A percentile compares a stretch with the other conserved stretches of the same genome.
phyloP scores from a whole-genome alignment of 257 asterid genomes.

The Anisodus acutangulus region DNA sequence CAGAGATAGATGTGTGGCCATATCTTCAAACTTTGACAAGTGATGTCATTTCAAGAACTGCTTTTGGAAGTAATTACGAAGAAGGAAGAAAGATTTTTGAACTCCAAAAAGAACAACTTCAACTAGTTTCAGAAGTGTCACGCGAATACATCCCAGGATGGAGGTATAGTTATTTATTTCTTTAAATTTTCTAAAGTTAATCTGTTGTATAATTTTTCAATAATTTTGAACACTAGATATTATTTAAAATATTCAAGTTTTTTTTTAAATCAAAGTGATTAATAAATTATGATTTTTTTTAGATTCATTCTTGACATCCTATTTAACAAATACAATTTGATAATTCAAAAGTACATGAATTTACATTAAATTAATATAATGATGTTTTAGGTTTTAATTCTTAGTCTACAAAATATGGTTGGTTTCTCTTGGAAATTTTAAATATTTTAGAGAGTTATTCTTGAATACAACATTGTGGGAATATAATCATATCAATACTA shows the following conservation, averaged over 20 bases:
- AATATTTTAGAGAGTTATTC: not conserved
- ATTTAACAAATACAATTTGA: not conserved
- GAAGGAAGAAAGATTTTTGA: slow-evolving; percentile 33
- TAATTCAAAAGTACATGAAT: not conserved
- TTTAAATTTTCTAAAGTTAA: not conserved
- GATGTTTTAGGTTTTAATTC: no score
- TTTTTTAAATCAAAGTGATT: not conserved
- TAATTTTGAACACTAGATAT: not conserved
- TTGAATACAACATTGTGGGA: not conserved
- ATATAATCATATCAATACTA: not conserved
- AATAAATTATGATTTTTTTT: not conserved
- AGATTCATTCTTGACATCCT: not conserved
- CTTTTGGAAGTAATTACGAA: slow-evolving; percentile 30
- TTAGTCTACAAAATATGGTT: not conserved
- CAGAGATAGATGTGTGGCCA: slow-evolving; percentile 34
- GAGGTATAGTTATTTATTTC: slow-evolving; percentile 27
- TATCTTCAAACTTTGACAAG: slow-evolving; percentile 35
- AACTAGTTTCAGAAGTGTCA: not conserved
- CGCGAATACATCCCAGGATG: slow-evolving; percentile 19
- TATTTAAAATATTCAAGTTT: not conserved
- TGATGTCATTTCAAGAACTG: slow-evolving; percentile 37
- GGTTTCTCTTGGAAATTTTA: not conserved
- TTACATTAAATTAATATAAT: not conserved
- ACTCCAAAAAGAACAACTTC: slow-evolving; percentile 27
- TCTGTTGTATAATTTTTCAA: not conserved